These are phyloP conservation scores for Ophiosphaerella herpotricha DNA, from an alignment of 2,329 filamentous ascomycete genomes.

Conservation along the genomic window DNA sequence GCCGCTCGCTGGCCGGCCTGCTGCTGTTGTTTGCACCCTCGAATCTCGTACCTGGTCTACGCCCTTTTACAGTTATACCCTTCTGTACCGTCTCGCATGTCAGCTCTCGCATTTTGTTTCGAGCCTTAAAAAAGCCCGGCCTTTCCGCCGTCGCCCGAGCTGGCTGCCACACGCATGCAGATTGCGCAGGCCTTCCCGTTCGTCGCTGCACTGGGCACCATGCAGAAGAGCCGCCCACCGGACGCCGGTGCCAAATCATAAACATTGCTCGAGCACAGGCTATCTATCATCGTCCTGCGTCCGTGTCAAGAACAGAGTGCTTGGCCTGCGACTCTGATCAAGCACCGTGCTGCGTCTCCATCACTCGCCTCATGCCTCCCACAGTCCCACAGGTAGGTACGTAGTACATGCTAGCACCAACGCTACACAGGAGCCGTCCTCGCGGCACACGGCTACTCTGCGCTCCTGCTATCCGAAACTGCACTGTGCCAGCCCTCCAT, in stretches of 20 bases:
- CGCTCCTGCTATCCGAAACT: conserved; percentile 29
- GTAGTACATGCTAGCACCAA: conserved; percentile 16
- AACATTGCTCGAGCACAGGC: conserved; percentile 12
- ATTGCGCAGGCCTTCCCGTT: conserved; percentile 15
- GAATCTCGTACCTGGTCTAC: too few relatives aligned
- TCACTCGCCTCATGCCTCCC: conserved; percentile 18
- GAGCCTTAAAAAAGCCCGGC: too few relatives aligned
- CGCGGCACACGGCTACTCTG: conserved; percentile 31
- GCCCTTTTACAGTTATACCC: too few relatives aligned
- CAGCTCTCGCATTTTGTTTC: too few relatives aligned
- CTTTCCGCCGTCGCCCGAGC: too few relatives aligned
- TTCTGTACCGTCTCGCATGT: too few relatives aligned
- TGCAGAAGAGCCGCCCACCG: conserved; percentile 27
- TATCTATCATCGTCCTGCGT: conserved; percentile 3
- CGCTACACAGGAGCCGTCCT: conserved; percentile 27
- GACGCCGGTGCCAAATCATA: conserved; percentile 17
- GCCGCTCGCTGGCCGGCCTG: conserved; percentile 14
- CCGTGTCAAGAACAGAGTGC: conserved; percentile 23
- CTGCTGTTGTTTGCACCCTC: conserved; percentile 19
- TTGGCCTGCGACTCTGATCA: too few relatives aligned
- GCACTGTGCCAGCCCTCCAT: conserved; percentile 31
- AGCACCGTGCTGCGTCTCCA: conserved; percentile 2
- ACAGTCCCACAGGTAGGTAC: conserved; percentile 1
- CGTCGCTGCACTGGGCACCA: conserved; percentile 23
- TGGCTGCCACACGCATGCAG: not conserved